Evolutionary conservation across 225 moss, liverwort and hornwort genomes (phyloP), one percentile per base, ranked within the genome.

Genomic region (Marchantia polymorpha): DNA sequence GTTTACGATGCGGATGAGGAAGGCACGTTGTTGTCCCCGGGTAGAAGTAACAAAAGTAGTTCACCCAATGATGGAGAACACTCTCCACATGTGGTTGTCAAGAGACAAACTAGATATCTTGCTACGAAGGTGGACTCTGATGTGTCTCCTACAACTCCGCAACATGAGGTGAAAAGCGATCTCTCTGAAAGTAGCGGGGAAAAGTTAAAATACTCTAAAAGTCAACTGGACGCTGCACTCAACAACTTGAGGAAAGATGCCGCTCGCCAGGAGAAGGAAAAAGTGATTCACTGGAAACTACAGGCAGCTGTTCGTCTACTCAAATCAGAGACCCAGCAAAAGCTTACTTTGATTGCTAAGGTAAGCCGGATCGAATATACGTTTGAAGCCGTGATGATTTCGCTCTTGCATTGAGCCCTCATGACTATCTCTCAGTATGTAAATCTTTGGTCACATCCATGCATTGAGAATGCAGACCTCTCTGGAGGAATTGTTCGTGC

Each of bases 221-320:
- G 63, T 31, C 74, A 81, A 23, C 3, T 81, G 52, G 64, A 73
- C 14, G 60, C 66, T 22, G 74, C 73, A 27, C 81, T 81, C 4
- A 50, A 75, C 48, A 74, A 64, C 23, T 22, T 81, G 52, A 82
- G 75, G 47, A 66, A 46, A 3, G 70, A 77, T 52, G 25, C 63
- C 70, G 68, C 58, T 10, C 68, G 53, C 1, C 64, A 76, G 30
- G 82, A 82, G 23, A 74, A 52, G 31, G 81, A 81, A 26, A 82
- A 77, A 49, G 48, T 30, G 46, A 39, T 82, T 29, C 75, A 76
- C 76, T 82, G 76, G 82, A 82, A 82, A 61, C 68, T 82, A 0
- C 82, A 82, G 67, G 82, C 82, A 17, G 82, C 82, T 20, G 82
- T 82, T 56, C 82, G 48, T 52, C 69, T 82, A 17, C 75, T 82